Base-by-base conservation (phyloP, 2,329 filamentous ascomycete genomes). In the Beauveria australis region DNA sequence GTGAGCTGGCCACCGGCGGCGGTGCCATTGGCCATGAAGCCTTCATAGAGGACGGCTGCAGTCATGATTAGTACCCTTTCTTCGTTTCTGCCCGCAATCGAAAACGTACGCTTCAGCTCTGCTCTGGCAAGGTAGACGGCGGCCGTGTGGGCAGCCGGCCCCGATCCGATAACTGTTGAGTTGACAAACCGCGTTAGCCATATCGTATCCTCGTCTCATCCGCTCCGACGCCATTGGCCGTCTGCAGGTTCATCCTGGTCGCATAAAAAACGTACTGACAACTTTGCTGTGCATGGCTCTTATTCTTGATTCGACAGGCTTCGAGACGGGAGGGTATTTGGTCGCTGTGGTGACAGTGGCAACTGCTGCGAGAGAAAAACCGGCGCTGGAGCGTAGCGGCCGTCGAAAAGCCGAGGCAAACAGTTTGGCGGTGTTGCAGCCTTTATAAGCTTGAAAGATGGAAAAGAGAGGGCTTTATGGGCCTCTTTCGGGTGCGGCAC, bases 1-100 rank as follows among this genome's bases (percentile, higher is more conserved):
- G 95, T 99, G 67, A 99, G 83, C 81, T 99, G 94, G 61, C 94
- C 94, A 67, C 94, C 94, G 49, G 94, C 91, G 7, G 94, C 94
- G 69, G 95, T 96, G 71, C 93, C 94, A 72, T 97, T 94, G 69
- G 94, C 94, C 74, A 99, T 87, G 83, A 99, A 96, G 68, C 94
- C 94, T 79, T 99, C 94, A 74, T 97, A 99, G 67, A 99, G 82
- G 64, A 97, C 89, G 64, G 94, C 85, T 85, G 64, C 26, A 5
- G 1, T 6, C 12, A 22, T 18, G 12, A 63, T 70, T 47, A 70
- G 54, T 51, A 52, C n/a, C 1, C 2, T 3, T 19, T 14, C 4
- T 12, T 6, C 22, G 3, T 24, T 22, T 40, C 33, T 37, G 54
- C 16, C 44, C 26, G 40, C 37, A n/a, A 16, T 55, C 3, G n/a